A percentile compares a stretch with the other conserved stretches of the same genome.
These are phyloP conservation scores for Xylaria nigripes DNA, from an alignment of 495 filamentous ascomycete genomes.

Conservation along the genomic window DNA sequence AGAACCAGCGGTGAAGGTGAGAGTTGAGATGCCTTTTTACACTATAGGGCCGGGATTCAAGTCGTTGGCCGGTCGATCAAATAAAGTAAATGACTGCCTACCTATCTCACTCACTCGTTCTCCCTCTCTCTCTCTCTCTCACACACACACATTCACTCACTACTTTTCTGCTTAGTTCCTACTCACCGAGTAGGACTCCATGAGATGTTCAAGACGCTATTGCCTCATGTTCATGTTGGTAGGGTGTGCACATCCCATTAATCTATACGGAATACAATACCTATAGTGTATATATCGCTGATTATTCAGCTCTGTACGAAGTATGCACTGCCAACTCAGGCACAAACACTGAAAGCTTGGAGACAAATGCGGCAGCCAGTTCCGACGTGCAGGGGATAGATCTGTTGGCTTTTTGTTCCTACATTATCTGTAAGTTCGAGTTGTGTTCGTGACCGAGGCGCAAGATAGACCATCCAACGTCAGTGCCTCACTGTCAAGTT, in stretches of 20 bases:
- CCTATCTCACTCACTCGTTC: not conserved
- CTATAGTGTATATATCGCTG: not conserved
- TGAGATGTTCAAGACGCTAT: not conserved
- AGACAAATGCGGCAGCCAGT: constrained; percentile 1
- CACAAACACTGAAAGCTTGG: not conserved
- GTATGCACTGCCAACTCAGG: not conserved
- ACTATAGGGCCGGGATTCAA: not conserved
- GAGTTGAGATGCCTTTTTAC: not conserved
- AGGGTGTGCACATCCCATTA: not conserved
- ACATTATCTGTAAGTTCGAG: not conserved
- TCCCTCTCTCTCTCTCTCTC: not conserved
- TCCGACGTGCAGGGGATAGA: constrained; percentile 7
- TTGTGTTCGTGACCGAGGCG: not conserved
- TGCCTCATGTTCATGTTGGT: not conserved
- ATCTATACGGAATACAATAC: not conserved
- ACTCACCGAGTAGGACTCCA: not conserved
- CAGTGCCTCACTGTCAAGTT: constrained; percentile 2
- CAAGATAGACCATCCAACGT: not conserved
- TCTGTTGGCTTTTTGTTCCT: not conserved
- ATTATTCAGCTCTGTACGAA: not conserved
- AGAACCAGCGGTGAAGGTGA: constrained; percentile 13
- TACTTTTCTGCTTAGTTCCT: not conserved
- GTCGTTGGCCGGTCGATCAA: constrained; percentile 12
- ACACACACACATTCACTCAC: not conserved
- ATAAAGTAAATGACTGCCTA: constrained; percentile 3